Evolutionary conservation across 2,329 filamentous ascomycete species (phyloP).

Genomic region (Cadophora malorum): DNA sequence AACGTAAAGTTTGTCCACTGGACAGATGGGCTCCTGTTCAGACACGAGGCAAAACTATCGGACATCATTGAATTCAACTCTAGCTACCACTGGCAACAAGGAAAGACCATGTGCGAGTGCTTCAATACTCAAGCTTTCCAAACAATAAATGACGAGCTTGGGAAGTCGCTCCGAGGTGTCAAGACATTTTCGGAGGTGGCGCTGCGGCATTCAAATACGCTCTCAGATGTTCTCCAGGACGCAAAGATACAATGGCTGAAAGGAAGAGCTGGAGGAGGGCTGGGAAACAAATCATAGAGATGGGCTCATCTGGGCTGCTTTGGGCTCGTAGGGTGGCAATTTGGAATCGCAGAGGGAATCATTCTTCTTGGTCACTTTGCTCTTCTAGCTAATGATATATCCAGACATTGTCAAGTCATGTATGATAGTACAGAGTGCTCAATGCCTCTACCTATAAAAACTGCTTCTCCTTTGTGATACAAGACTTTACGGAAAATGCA

Average conservation of each 20-base stretch:
- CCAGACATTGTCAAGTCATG: no score
- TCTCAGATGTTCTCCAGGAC: background rate
- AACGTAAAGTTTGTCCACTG: background rate
- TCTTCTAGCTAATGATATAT: no score
- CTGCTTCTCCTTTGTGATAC: no score
- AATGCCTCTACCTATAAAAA: no score
- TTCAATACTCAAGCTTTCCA: background rate
- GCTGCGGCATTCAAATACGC: background rate
- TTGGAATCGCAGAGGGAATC: no score
- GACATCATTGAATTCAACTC: background rate
- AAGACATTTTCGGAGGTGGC: background rate
- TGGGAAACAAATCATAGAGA: background rate
- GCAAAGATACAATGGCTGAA: background rate
- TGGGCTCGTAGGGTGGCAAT: no score
- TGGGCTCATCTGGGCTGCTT: no score
- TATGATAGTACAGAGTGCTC: no score
- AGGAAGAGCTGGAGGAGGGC: no score
- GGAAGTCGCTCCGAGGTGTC: background rate
- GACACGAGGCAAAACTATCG: slow-evolving; percentile 4
- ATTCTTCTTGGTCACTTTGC: no score
- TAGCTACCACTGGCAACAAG: slow-evolving; percentile 3
- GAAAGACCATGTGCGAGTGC: background rate
- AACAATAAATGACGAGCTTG: background rate
- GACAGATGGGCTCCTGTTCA: background rate
- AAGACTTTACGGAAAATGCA: no score